Percentiles rank a stretch among this genome's conserved stretches.
These are phyloP conservation scores for Symbiodinium pilosum DNA, from an alignment of 73 alveolate genomes.

Conservation along the genomic window DNA sequence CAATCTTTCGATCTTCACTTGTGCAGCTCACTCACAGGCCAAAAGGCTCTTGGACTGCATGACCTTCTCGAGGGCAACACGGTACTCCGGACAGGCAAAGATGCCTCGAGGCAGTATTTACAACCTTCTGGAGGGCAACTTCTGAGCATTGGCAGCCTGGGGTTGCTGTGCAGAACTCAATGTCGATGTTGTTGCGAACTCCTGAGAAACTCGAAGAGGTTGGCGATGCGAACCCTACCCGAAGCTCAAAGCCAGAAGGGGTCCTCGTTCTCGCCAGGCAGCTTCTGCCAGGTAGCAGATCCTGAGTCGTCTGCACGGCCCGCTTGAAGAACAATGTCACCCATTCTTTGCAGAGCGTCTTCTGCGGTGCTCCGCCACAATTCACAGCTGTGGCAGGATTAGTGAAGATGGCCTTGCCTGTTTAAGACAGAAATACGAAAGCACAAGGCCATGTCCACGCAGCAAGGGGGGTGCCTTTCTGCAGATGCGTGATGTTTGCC, in stretches of 20 bases:
- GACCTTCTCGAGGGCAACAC: constrained; percentile 61
- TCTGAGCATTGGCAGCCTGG: constrained; percentile 20
- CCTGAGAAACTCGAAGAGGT: constrained; percentile 8
- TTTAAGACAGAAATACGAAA: not conserved
- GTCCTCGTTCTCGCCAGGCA: constrained; percentile 77
- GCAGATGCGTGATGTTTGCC: constrained; percentile 11
- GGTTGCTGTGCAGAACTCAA: constrained; percentile 88
- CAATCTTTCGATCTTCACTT: too few relatives aligned
- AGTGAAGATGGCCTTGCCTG: constrained; percentile 88
- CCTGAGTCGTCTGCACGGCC: too few relatives aligned
- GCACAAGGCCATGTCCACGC: not conserved
- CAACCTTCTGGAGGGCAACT: not conserved
- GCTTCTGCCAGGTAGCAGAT: constrained; percentile 84
- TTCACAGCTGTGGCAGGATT: constrained; percentile 84
- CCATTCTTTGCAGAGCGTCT: too few relatives aligned
- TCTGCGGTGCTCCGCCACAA: constrained; percentile 89
- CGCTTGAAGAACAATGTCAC: too few relatives aligned
- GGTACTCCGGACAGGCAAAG: constrained; percentile 72
- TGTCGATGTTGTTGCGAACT: constrained; percentile 67
- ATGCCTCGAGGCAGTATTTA: not conserved
- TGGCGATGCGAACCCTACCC: too few relatives aligned
- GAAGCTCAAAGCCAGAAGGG: not conserved
- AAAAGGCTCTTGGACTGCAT: constrained; percentile 22
- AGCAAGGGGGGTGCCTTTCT: constrained; percentile 28
- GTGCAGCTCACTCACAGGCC: not conserved